These are phyloP conservation scores for Cyberlindnera saturnus DNA, from an alignment of 805 yeast species.

Conservation along the genomic window DNA sequence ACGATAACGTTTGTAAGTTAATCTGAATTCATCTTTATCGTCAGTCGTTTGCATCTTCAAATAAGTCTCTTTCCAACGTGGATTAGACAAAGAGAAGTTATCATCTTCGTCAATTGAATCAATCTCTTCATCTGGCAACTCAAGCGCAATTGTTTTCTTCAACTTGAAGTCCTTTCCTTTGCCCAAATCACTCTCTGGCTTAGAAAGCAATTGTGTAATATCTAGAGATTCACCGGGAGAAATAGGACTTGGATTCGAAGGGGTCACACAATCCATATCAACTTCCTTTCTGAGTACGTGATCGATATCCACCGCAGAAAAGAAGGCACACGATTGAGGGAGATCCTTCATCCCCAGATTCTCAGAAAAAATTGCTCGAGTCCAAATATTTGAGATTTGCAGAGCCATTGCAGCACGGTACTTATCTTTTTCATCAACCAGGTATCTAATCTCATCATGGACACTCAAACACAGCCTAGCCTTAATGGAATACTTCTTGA, in stretches of 20 bases:
- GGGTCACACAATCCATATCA: slow-evolving; percentile 85
- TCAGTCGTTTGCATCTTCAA: slow-evolving; percentile 12
- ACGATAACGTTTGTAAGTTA: slow-evolving; percentile 1
- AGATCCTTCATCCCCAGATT: slow-evolving; percentile 83
- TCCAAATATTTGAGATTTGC: slow-evolving; percentile 92
- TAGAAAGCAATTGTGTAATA: slow-evolving; percentile 46
- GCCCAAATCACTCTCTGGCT: slow-evolving; percentile 23
- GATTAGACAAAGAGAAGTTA: slow-evolving; percentile 7
- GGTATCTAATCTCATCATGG: slow-evolving; percentile 88
- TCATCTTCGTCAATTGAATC: not conserved
- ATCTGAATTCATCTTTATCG: slow-evolving; percentile 4
- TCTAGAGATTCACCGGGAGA: slow-evolving; percentile 75
- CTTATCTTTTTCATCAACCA: slow-evolving; percentile 67
- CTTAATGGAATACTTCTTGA: slow-evolving; percentile 53
- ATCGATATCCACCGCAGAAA: slow-evolving; percentile 90
- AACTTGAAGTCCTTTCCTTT: slow-evolving; percentile 6
- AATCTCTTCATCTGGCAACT: not conserved
- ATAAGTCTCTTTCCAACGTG: slow-evolving; percentile 11
- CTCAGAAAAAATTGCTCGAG: slow-evolving; percentile 91
- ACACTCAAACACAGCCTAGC: slow-evolving; percentile 84
- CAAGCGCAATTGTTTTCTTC: slow-evolving; percentile 4
- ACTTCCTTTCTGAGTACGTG: slow-evolving; percentile 87
- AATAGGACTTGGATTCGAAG: slow-evolving; percentile 67
- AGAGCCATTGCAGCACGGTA: slow-evolving; percentile 75
- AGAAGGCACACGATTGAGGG: slow-evolving; percentile 94